These are phyloP conservation scores for Gentiana macrophylla DNA, from an alignment of 257 asterid species.

Conservation along the genomic window DNA sequence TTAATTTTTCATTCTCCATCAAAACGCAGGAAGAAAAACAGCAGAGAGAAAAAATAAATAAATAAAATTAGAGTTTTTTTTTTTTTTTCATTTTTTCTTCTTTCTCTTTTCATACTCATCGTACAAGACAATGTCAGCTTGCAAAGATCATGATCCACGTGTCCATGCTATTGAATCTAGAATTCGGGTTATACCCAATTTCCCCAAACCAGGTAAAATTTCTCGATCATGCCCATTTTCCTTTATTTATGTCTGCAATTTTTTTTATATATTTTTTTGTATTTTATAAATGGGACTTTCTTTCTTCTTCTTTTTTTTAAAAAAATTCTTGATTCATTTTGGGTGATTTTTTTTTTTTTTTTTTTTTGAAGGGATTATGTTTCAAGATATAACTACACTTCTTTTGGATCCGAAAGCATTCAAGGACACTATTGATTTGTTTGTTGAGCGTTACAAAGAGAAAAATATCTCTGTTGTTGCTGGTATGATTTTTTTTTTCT, in stretches of 20 bases:
- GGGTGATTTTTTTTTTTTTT: conserved; percentile 1
- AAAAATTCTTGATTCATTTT: neutral
- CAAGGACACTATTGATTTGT: conserved; percentile 74
- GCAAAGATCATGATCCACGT: conserved; percentile 57
- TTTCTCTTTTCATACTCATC: conserved; percentile 1
- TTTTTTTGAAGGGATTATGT: conserved; percentile 58
- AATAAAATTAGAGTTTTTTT: neutral
- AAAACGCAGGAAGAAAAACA: neutral
- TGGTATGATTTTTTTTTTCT: conserved; percentile 22
- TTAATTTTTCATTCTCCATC: neutral
- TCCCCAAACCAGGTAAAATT: conserved; percentile 56
- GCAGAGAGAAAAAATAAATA: neutral
- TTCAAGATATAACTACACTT: conserved; percentile 77
- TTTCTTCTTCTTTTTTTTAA: neutral
- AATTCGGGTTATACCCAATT: conserved; percentile 74
- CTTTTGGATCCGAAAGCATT: conserved; percentile 65
- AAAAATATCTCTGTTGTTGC: conserved; percentile 76
- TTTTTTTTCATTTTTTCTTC: neutral
- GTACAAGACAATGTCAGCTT: conserved; percentile 39
- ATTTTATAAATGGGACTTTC: neutral
- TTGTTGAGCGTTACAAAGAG: conserved; percentile 61
- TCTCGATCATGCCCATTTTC: neutral
- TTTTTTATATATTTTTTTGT: too few species aligned
- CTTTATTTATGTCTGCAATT: too few species aligned
- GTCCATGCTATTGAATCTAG: conserved; percentile 60